Percentiles rank a stretch among this genome's conserved stretches.
Conservation (phyloP, 805 yeast genomes). For the Wickerhamiella hasegawae region DNA sequence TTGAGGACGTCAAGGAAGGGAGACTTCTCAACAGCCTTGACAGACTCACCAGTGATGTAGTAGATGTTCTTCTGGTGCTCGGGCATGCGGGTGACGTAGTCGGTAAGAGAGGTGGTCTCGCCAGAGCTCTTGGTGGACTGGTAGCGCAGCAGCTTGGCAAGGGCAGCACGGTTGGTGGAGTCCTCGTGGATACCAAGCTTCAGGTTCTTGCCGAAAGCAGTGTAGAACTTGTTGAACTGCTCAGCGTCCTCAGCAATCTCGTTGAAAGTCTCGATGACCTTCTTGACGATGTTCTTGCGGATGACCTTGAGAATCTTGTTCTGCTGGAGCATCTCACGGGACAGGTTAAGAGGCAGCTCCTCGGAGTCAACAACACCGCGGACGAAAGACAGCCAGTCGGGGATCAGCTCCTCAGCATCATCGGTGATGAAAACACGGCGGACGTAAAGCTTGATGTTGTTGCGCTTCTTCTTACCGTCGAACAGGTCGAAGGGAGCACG, state of each 20-base stretch:
- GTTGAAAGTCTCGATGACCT: constrained; percentile 94
- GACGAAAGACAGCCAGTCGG: constrained; percentile 96
- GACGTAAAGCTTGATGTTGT: constrained; percentile 95
- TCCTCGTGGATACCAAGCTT: constrained; percentile 99
- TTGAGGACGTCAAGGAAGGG: constrained; percentile 98
- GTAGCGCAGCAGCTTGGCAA: constrained; percentile 93
- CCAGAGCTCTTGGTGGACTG: constrained; percentile 91
- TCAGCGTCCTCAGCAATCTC: constrained; percentile 99
- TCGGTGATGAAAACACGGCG: constrained; percentile 99
- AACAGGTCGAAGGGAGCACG: constrained; percentile 98
- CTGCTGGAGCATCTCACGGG: constrained; percentile 99
- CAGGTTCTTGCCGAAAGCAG: constrained; percentile 94
- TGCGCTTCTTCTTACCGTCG: constrained; percentile 98
- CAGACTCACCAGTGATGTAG: constrained; percentile 97
- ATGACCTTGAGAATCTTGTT: constrained; percentile 99
- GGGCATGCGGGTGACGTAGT: constrained; percentile 98
- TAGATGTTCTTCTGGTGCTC: constrained; percentile 99
- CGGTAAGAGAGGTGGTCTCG: constrained; percentile 86
- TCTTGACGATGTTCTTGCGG: constrained; percentile 98
- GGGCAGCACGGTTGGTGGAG: constrained; percentile 88
- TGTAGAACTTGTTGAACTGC: constrained; percentile 96
- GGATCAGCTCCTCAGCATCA: constrained; percentile 97
- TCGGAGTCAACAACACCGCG: constrained; percentile 99
- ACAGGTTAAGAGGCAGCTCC: constrained; percentile 97
- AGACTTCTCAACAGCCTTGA: constrained; percentile 95